Evolutionary conservation across 352 stramenopile genomes (phyloP), one percentile per base, ranked within the genome.

Genomic region (Pythium aquatile): DNA sequence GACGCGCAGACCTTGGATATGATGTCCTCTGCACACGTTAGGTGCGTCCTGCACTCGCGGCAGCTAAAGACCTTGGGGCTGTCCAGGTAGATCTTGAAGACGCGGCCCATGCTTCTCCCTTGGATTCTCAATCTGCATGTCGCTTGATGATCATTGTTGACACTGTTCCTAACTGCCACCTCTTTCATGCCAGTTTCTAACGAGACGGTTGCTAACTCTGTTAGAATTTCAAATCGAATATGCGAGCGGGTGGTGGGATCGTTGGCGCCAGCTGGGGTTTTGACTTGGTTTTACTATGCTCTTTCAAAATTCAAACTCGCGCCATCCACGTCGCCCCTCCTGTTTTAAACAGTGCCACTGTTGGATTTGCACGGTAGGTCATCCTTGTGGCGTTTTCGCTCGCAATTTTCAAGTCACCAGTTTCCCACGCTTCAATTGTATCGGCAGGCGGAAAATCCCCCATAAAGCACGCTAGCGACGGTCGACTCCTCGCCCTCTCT

Each of bases 21-120:
- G 63, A 98, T 98, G 62, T 98, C 92, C 68, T 98, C 93, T 55
- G 88, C 82, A 70, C 77, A 90, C 8, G 93, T 93, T 33, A 98
- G 76, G 65, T 98, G 93, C 39, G 94, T 95, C 53, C 80, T 77
- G 73, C 94, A 98, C 35, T 97, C 79, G 61, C 75, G 82, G 74
- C 94, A 98, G 55, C 85, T 81, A 62, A 98, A 98, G 20, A 98
- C 69, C 57, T 94, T 82, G 55, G 83, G 69, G 60, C 91, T 93
- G 63, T 98, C 91, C 48, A 98, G 76, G 66, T 96, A 98, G 42
- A 94, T 79, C 81, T 97, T 88, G 66, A 93, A 93, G 63, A 91
- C 83, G n/a, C 76, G 79, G 37, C 85, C 83, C 85, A 93, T 93
- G 16, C 4, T 57, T 47, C 39, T 30, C 10, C 16, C 28, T 33